Conservation (phyloP, 164 flowering plant genomes). For the Berberis vulgaris region DNA sequence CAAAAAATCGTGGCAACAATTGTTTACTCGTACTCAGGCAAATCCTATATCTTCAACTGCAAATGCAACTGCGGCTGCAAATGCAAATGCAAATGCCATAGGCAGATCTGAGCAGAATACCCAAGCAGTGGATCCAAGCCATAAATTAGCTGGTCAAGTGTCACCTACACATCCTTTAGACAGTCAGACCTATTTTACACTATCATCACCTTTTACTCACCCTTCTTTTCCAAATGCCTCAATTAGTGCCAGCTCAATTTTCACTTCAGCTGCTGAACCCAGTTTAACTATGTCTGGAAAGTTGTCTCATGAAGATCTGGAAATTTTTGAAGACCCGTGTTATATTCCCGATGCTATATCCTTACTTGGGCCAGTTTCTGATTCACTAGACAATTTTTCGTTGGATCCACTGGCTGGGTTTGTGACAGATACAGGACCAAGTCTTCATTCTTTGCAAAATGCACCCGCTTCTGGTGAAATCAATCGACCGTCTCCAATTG, state of each 20-base stretch:
- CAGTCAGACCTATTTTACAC: not conserved
- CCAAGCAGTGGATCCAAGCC: not conserved
- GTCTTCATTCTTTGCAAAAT: not conserved
- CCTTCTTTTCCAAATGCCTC: not conserved
- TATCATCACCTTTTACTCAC: not conserved
- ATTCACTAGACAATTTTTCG: not conserved
- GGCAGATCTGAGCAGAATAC: not conserved
- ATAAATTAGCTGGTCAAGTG: not conserved
- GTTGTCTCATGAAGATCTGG: not conserved
- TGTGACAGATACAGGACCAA: not conserved
- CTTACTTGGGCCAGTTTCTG: not conserved
- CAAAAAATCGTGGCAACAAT: not conserved
- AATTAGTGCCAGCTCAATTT: too few relatives aligned
- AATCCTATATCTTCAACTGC: not conserved
- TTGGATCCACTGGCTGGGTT: not conserved
- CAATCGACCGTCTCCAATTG: not conserved
- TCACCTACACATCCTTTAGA: not conserved
- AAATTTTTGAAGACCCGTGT: not conserved
- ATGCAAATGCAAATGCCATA: not conserved
- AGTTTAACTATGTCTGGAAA: not conserved
- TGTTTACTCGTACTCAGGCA: not conserved
- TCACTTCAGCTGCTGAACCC: not conserved
- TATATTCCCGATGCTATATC: not conserved
- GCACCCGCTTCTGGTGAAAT: not conserved
- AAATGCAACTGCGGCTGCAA: not conserved